phyloP scores from a whole-genome alignment of 441 rosid species.

The Syzygium syzygioides region DNA sequence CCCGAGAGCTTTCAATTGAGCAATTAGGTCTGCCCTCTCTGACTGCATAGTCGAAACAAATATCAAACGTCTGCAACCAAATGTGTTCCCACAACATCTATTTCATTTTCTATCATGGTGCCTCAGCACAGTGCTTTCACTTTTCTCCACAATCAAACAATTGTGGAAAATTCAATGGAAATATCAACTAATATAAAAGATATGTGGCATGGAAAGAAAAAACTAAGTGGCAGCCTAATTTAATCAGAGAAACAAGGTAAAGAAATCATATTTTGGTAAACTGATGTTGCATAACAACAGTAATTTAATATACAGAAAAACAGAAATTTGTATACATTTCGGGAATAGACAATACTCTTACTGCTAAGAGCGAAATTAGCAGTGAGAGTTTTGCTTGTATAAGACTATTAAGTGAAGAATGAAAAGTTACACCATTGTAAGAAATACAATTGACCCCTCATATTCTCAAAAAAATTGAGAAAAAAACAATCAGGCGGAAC shows the following conservation, averaged over 20 bases:
- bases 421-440: background rate
- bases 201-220: background rate
- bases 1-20: conserved; percentile 47
- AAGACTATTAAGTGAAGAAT: background rate
- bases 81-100: background rate
- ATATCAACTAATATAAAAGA: background rate
- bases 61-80: background rate
- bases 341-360: background rate
- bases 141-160: background rate
- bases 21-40: conserved; percentile 41
- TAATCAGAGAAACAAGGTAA: background rate
- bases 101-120: background rate
- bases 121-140: background rate
- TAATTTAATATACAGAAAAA: background rate
- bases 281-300: background rate
- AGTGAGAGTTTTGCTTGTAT: background rate
- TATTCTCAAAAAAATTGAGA: background rate
- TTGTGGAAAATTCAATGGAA: background rate
- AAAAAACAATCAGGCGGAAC: background rate
- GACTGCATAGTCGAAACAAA: conserved; percentile 31
- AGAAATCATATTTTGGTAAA: background rate
- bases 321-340: background rate
- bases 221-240: background rate
- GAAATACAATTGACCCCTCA: background rate
- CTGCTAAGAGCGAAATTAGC: background rate